A percentile compares a stretch with the other conserved stretches of the same genome.
phyloP scores from a whole-genome alignment of 768 basidiomycete species.

The Dentipellis fragilis region DNA sequence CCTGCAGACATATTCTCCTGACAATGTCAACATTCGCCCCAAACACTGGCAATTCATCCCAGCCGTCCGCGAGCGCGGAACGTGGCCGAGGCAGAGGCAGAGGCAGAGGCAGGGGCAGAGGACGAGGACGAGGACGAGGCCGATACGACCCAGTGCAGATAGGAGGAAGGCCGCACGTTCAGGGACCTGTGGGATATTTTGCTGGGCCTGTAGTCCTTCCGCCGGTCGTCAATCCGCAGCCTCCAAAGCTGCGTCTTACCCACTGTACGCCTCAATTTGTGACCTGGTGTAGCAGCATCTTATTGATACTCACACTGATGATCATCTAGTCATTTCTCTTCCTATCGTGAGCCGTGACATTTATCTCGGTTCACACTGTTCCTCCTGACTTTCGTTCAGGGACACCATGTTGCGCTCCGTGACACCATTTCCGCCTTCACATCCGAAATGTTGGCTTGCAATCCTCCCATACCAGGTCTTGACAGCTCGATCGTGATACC shows the following conservation, averaged over 20 bases:
- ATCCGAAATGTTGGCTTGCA: slow-evolving; percentile 17
- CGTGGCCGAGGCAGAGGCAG: neutral
- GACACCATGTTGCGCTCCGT: slow-evolving; percentile 23
- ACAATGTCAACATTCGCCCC: no score
- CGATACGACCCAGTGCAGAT: neutral
- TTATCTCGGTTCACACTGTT: neutral
- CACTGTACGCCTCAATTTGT: neutral
- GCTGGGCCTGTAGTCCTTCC: no score
- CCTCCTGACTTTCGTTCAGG: slow-evolving; percentile 9
- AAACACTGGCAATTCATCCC: no score
- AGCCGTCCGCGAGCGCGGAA: no score
- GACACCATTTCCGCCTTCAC: slow-evolving; percentile 19
- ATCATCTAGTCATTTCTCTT: neutral
- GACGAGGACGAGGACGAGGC: neutral
- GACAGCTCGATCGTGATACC: slow-evolving; percentile 50
- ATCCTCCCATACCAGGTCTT: slow-evolving; percentile 37
- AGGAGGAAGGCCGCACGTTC: neutral
- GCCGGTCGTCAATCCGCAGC: no score
- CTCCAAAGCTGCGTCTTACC: neutral
- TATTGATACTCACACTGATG: neutral
- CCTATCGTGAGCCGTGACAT: neutral
- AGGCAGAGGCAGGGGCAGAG: neutral
- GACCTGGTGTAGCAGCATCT: neutral
- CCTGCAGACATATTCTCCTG: no score
- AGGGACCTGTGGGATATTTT: no score